Evolutionary conservation across 371 early-diverging fungal species (phyloP).

Genomic region (Conidiobolus coronatus): DNA sequence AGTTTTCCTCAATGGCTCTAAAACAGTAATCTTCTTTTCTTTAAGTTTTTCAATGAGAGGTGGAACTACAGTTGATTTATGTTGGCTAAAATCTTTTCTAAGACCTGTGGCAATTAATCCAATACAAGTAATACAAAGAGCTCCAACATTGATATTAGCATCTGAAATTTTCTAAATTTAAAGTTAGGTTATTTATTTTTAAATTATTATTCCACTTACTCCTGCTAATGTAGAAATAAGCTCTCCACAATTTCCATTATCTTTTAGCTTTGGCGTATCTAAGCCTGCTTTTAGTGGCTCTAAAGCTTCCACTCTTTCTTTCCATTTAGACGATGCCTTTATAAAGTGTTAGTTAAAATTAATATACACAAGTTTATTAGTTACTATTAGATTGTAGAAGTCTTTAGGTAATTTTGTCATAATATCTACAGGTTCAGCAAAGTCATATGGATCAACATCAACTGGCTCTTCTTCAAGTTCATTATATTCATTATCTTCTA

Average conservation of each 20-base stretch:
- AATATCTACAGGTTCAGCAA: constrained; percentile 79
- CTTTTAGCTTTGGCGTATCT: constrained; percentile 52
- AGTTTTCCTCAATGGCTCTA: constrained; percentile 55
- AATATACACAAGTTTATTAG: background rate
- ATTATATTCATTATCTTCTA: constrained; percentile 12
- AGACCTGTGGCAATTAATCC: constrained; percentile 65
- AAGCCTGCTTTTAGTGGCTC: constrained; percentile 41
- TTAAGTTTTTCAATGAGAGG: constrained; percentile 77
- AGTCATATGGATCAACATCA: constrained; percentile 47
- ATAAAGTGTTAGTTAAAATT: background rate
- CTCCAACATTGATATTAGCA: constrained; percentile 65
- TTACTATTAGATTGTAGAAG: constrained; percentile 45
- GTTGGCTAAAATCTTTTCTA: constrained; percentile 48
- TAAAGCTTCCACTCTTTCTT: constrained; percentile 80
- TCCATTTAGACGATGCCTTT: constrained; percentile 74
- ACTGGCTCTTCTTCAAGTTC: constrained; percentile 20
- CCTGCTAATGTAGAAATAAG: constrained; percentile 61
- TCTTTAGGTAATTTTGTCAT: constrained; percentile 54
- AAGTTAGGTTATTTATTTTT: background rate
- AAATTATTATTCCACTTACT: constrained; percentile 13
- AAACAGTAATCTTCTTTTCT: constrained; percentile 71
- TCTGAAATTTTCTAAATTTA: constrained; percentile 19
- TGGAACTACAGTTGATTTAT: constrained; percentile 35
- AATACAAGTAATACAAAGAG: constrained; percentile 57
- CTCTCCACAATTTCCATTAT: constrained; percentile 51